phyloP scores from a whole-genome alignment of 148 eudicot genomes.

The Arctostaphylos glauca region DNA sequence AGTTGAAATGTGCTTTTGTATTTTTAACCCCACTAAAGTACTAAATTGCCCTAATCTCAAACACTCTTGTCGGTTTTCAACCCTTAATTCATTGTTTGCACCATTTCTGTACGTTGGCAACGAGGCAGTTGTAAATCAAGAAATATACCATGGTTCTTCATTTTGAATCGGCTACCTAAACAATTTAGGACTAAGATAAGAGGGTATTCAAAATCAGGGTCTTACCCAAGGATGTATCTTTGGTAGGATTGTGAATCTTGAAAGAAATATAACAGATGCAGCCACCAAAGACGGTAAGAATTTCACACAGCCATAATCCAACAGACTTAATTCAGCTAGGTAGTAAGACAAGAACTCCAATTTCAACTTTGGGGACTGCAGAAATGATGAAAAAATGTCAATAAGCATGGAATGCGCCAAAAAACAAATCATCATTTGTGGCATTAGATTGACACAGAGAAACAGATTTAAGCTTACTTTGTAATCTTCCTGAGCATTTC shows the following conservation, averaged over 20 bases:
- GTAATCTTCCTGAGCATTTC: slow-evolving; percentile 46
- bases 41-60: background rate
- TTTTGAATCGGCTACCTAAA: background rate
- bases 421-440: background rate
- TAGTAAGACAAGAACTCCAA: slow-evolving; percentile 70
- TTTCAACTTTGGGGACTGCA: slow-evolving; percentile 46
- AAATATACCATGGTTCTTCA: background rate
- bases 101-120: no score
- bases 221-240: slow-evolving; percentile 73
- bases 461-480: slow-evolving; percentile 26
- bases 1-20: background rate
- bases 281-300: slow-evolving; percentile 82
- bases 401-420: background rate
- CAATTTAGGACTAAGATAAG: background rate
- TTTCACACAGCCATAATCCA: slow-evolving; percentile 70
- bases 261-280: slow-evolving; percentile 70
- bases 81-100: background rate
- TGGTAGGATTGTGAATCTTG: slow-evolving; percentile 55
- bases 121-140: no score
- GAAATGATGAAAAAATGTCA: background rate
- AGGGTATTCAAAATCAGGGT: background rate
- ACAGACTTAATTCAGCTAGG: slow-evolving; percentile 77
- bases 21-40: background rate
- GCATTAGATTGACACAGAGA: background rate
- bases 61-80: background rate